Conservation (phyloP, 106 monocot species). For the Acorus gramineus region DNA sequence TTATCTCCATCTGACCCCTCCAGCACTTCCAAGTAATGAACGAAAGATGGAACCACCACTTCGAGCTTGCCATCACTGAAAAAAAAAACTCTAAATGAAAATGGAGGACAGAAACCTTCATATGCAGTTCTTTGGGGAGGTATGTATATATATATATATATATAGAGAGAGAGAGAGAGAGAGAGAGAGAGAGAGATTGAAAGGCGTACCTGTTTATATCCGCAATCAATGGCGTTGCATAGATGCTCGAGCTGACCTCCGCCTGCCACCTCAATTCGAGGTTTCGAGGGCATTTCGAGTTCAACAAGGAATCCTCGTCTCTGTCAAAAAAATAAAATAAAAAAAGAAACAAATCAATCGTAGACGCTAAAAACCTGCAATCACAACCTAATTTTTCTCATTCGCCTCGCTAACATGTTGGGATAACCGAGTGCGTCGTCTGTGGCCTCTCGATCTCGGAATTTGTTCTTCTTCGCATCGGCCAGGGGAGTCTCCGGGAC, state of each 20-base stretch:
- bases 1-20: slow-evolving; percentile 98
- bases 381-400: background rate
- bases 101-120: background rate
- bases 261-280: slow-evolving; percentile 95
- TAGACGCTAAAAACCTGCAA: too few species aligned
- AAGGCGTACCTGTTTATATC: slow-evolving; percentile 72
- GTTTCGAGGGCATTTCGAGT: slow-evolving; percentile 65
- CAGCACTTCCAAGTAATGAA: slow-evolving; percentile 97
- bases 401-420: slow-evolving; percentile 28
- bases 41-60: slow-evolving; percentile 90
- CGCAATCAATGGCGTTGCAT: slow-evolving; percentile 84
- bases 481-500: slow-evolving; percentile 15
- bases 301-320: slow-evolving; percentile 85
- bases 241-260: slow-evolving; percentile 93
- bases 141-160: too few species aligned
- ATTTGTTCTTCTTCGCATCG: slow-evolving; percentile 50
- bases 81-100: slow-evolving; percentile 1
- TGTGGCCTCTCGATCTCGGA: slow-evolving; percentile 69
- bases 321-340: slow-evolving; percentile 25
- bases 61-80: slow-evolving; percentile 92
- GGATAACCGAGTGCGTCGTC: slow-evolving; percentile 84
- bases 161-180: too few species aligned
- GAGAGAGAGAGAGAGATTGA: too few species aligned
- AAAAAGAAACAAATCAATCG: too few species aligned
- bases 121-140: background rate